A percentile compares a stretch with the other conserved stretches of the same genome.
Evolutionary conservation across 495 filamentous ascomycete species (phyloP).

Genomic region (Penicillium diatomitis): DNA sequence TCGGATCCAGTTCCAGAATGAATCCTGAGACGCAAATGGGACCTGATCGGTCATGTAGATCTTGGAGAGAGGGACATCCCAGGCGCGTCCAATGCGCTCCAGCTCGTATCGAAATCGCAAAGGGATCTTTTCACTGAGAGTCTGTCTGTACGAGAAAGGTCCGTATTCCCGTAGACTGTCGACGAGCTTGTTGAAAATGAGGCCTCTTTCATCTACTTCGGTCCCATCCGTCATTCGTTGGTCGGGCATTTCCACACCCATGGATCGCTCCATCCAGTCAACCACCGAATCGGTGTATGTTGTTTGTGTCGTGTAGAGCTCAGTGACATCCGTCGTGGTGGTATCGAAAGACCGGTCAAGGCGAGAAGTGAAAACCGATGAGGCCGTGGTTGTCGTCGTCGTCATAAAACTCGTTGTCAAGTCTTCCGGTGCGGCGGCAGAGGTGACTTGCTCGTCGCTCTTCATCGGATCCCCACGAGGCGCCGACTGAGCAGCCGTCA

Average conservation of each 20-base stretch:
- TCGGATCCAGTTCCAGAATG: slow-evolving; percentile 32
- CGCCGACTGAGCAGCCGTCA: slow-evolving; percentile 11
- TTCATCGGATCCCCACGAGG: slow-evolving; percentile 1
- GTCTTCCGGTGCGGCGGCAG: slow-evolving; percentile 4
- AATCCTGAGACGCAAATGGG: slow-evolving; percentile 21
- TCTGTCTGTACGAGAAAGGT: slow-evolving; percentile 25
- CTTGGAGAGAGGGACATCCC: slow-evolving; percentile 22
- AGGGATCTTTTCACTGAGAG: slow-evolving; percentile 21
- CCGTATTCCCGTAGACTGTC: slow-evolving; percentile 19
- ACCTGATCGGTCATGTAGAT: slow-evolving; percentile 21
- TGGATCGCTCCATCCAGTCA: slow-evolving; percentile 1
- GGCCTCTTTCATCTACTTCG: background rate
- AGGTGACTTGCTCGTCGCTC: background rate
- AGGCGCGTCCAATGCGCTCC: slow-evolving; percentile 28
- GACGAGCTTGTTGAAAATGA: slow-evolving; percentile 17
- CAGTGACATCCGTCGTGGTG: slow-evolving; percentile 20
- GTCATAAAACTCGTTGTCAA: slow-evolving; percentile 20
- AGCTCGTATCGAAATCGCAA: slow-evolving; percentile 39
- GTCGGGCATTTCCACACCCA: background rate
- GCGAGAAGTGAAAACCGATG: slow-evolving; percentile 12
- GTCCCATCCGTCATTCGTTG: background rate
- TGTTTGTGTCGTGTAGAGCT: slow-evolving; percentile 19
- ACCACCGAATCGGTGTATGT: slow-evolving; percentile 27
- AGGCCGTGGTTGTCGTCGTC: slow-evolving; percentile 15
- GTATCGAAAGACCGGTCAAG: slow-evolving; percentile 22